Evolutionary conservation across 495 filamentous ascomycete genomes (phyloP).

Genomic region (Aspergillus ostianus): DNA sequence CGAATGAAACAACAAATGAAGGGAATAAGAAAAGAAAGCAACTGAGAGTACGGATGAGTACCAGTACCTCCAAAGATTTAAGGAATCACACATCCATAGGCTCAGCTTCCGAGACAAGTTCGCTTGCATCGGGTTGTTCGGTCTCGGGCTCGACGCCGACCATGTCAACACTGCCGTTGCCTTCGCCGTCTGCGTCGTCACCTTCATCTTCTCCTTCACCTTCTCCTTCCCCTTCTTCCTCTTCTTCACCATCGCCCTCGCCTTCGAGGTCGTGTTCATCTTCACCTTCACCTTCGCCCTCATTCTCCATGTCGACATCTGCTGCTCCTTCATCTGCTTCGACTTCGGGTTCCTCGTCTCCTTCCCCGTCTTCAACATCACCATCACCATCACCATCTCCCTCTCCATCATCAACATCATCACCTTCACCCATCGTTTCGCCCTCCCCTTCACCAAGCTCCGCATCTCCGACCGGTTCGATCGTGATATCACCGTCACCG

Average conservation of each 20-base stretch:
- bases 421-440: slow-evolving; percentile 16
- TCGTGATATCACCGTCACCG: slow-evolving; percentile 23
- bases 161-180: neutral
- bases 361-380: slow-evolving; percentile 13
- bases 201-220: too few species aligned
- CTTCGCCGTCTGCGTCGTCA: too few species aligned
- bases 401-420: slow-evolving; percentile 15
- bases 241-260: slow-evolving; percentile 8
- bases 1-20: neutral
- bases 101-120: slow-evolving; percentile 7
- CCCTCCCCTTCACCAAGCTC: slow-evolving; percentile 13
- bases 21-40: neutral
- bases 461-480: slow-evolving; percentile 18
- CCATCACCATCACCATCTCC: slow-evolving; percentile 20
- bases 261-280: slow-evolving; percentile 2
- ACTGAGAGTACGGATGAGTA: neutral
- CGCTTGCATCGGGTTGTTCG: slow-evolving; percentile 4
- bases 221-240: slow-evolving; percentile 1
- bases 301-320: slow-evolving; percentile 16
- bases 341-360: slow-evolving; percentile 12
- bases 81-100: slow-evolving; percentile 2
- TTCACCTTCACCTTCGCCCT: slow-evolving; percentile 19
- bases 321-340: slow-evolving; percentile 25
- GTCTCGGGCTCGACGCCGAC: slow-evolving; percentile 5
- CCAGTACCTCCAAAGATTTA: neutral